Base-by-base conservation (phyloP, 2,329 filamentous ascomycete species). In the Pyrenochaeta sp. region DNA sequence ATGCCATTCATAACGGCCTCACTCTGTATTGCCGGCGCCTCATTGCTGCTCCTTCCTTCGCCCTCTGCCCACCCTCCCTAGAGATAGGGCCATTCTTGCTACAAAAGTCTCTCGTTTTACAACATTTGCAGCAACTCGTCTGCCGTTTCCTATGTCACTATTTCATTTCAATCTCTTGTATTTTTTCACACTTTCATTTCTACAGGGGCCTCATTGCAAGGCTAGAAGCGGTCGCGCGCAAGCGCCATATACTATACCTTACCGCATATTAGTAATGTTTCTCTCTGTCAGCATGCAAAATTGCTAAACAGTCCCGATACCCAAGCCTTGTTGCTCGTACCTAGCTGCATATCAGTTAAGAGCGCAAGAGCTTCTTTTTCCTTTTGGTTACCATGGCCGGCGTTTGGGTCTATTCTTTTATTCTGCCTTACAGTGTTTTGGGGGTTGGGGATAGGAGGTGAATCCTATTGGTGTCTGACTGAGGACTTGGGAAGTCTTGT, bases 221-320 rank as follows among this genome's bases (percentile, higher is more conserved):
- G 48, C 48, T 50, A 55, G 48, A 55, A 45, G 49, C 42, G 45
- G 32, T 35, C 35, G 43, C 41, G 45, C 49, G 37, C 52, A 44
- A 51, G 52, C 40, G 45, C 52, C 28, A 32, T 22, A 46, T 44
- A 51, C 22, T 21, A 14, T 22, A 28, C 11, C 26, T 37, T 53
- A 44, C 31, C 42, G 38, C 26, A 20, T 38, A 47, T 38, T 53
- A 21, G 18, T 53, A 49, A 53, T 55, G 36, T 45, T 38, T 41
- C 32, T 44, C 32, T 35, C 27, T 31, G 39, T 29, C 36, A 22
- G 40, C 31, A 24, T 21, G 21, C 24, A 32, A 35, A 21, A 18
- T 24, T 27, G 41, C 42, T 49, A 40, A 23, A 35, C 29, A 24
- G 36, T 41, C 37, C 50, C 44, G 52, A 55, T 55, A 55, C 52